A percentile compares a stretch with the other conserved stretches of the same genome.
Conservation (phyloP, 495 filamentous ascomycete genomes). For the Aspergillus ellipticus region DNA sequence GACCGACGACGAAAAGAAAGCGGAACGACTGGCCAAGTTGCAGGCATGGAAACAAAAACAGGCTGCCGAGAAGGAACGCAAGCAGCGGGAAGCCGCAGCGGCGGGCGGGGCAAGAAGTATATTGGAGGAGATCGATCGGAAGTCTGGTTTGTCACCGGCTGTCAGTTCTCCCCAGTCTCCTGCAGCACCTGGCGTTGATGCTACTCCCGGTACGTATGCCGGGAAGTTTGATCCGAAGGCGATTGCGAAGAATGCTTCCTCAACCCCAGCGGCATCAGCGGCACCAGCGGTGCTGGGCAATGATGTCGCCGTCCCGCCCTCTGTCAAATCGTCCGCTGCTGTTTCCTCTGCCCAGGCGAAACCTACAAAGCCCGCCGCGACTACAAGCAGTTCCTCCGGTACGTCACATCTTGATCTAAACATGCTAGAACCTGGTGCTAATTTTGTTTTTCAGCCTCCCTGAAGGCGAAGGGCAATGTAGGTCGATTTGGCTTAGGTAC, state of each 20-base stretch:
- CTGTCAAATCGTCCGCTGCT: slow-evolving; percentile 49
- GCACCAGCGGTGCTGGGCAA: slow-evolving; percentile 51
- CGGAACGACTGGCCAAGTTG: slow-evolving; percentile 75
- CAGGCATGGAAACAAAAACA: slow-evolving; percentile 92
- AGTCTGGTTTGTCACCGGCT: slow-evolving; percentile 52
- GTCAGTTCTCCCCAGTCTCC: slow-evolving; percentile 56
- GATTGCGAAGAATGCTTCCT: slow-evolving; percentile 67
- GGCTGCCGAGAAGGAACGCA: slow-evolving; percentile 70
- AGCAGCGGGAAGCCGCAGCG: slow-evolving; percentile 63
- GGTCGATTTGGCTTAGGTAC: slow-evolving; percentile 80
- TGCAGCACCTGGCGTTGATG: slow-evolving; percentile 37
- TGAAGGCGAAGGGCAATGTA: slow-evolving; percentile 66
- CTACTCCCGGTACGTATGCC: slow-evolving; percentile 54
- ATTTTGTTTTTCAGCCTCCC: slow-evolving; percentile 25
- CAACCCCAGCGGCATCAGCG: slow-evolving; percentile 37
- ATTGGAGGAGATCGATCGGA: slow-evolving; percentile 73
- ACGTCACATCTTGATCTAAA: slow-evolving; percentile 15
- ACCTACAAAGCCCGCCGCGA: slow-evolving; percentile 48
- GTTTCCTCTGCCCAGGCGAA: slow-evolving; percentile 45
- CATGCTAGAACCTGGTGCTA: slow-evolving; percentile 6
- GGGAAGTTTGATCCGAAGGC: slow-evolving; percentile 90
- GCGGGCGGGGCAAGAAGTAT: slow-evolving; percentile 61
- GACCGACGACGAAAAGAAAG: slow-evolving; percentile 80
- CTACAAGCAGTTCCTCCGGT: slow-evolving; percentile 42
- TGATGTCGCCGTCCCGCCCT: slow-evolving; percentile 58